A percentile compares a stretch with the other conserved stretches of the same genome.
These are phyloP conservation scores for Chenopodium formosanum DNA, from an alignment of 148 eudicot genomes.

Conservation along the genomic window DNA sequence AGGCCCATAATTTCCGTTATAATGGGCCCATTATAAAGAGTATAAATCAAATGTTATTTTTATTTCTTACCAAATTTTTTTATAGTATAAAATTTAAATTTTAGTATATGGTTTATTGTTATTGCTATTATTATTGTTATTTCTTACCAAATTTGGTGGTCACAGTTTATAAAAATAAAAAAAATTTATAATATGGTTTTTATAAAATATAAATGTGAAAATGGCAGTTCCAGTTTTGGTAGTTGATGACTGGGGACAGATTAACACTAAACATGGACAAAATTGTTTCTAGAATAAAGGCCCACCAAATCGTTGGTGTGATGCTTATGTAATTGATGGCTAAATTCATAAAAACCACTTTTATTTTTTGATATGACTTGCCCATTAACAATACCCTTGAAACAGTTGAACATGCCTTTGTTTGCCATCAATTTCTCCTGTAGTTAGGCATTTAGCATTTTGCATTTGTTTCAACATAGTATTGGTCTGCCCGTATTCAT, in stretches of 20 bases:
- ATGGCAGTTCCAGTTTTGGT: conserved; percentile 19
- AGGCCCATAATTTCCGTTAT: conserved; percentile 10
- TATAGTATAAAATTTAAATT: no score
- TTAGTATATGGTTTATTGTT: no score
- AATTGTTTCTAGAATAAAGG: not conserved
- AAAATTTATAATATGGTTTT: not conserved
- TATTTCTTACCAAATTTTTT: not conserved
- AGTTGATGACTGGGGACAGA: conserved; percentile 15
- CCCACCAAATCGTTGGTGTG: conserved; percentile 9
- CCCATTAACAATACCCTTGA: not conserved
- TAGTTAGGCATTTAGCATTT: not conserved
- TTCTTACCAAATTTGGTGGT: not conserved
- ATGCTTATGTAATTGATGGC: not conserved
- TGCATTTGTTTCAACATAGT: not conserved
- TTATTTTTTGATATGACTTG: not conserved
- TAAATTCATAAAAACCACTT: not conserved
- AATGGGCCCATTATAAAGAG: not conserved
- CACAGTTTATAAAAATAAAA: not conserved
- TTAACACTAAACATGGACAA: not conserved
- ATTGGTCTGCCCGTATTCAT: no score
- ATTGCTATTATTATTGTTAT: not conserved
- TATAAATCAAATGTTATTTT: no score
- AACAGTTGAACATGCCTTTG: conserved; percentile 6
- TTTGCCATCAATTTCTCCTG: not conserved
- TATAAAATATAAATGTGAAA: not conserved